Conservation (phyloP, 2,329 filamentous ascomycete genomes). For the Sporothrix curviconia region DNA sequence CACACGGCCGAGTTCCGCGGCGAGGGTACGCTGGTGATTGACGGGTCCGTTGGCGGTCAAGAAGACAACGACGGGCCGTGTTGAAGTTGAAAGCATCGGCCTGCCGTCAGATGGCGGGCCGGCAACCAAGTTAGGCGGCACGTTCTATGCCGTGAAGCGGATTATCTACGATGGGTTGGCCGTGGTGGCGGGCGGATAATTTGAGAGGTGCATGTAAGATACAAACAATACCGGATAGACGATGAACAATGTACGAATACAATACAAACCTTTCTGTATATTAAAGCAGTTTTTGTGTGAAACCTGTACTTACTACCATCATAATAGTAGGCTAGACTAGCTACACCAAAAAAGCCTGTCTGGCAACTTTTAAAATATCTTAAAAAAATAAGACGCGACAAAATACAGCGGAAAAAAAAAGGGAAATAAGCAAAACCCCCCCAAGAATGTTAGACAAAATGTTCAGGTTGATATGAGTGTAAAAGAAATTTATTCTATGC, state of each 20-base stretch:
- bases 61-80: constrained; percentile 78
- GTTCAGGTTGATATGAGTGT: too few species aligned
- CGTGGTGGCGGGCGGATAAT: constrained; percentile 69
- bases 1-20: constrained; percentile 89
- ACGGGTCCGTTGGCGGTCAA: constrained; percentile 80
- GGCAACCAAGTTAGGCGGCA: constrained; percentile 45
- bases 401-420: too few species aligned
- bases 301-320: too few species aligned
- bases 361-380: too few species aligned
- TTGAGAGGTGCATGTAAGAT: background rate
- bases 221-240: background rate
- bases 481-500: too few species aligned
- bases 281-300: too few species aligned
- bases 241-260: background rate
- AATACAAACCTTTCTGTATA: background rate
- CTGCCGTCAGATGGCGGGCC: constrained; percentile 38
- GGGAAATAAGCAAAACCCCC: too few species aligned
- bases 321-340: too few species aligned
- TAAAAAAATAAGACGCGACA: too few species aligned
- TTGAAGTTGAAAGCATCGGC: constrained; percentile 78
- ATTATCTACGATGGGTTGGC: constrained; percentile 93
- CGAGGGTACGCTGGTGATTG: constrained; percentile 84
- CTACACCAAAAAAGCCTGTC: background rate
- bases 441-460: too few species aligned
- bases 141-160: constrained; percentile 80